These are phyloP conservation scores for Lentinula guzmanii DNA, from an alignment of 768 basidiomycete species.

Conservation along the genomic window DNA sequence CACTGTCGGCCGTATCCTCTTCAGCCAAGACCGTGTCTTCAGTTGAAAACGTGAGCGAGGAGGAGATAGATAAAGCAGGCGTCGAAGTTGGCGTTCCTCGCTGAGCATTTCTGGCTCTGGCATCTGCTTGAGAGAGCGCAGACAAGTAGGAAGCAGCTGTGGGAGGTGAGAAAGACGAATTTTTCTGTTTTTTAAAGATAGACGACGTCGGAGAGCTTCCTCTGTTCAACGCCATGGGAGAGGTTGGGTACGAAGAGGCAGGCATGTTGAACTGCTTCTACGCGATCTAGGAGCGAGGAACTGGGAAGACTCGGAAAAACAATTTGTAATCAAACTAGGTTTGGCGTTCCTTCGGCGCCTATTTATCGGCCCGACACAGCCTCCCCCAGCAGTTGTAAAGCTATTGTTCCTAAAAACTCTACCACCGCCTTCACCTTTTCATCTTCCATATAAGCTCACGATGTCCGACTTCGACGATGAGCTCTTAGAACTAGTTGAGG, in stretches of 20 bases:
- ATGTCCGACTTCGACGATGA: constrained; percentile 63
- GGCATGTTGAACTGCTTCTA: background rate
- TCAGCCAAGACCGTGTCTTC: constrained; percentile 64
- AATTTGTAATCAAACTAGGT: too few relatives aligned
- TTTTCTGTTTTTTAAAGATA: constrained; percentile 56
- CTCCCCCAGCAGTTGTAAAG: too few relatives aligned
- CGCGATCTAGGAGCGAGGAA: background rate
- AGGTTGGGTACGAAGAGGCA: constrained; percentile 26
- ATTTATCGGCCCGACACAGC: background rate
- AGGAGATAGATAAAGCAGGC: constrained; percentile 69
- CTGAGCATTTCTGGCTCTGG: constrained; percentile 46
- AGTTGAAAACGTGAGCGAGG: constrained; percentile 62
- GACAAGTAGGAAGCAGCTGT: constrained; percentile 57
- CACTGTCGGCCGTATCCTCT: constrained; percentile 39
- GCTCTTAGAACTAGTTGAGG: constrained; percentile 76
- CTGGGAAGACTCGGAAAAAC: background rate
- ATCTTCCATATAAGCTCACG: background rate
- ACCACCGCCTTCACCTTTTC: background rate
- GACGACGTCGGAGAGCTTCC: constrained; percentile 38
- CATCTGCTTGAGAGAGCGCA: constrained; percentile 60
- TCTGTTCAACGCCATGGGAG: constrained; percentile 57
- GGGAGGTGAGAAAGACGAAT: constrained; percentile 27
- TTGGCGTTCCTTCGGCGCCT: background rate
- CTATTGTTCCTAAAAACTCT: background rate
- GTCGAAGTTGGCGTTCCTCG: constrained; percentile 56